Percentiles rank a stretch among this genome's conserved stretches.
Conservation (phyloP, 164 flowering plant genomes). For the Macadamia integrifolia region DNA sequence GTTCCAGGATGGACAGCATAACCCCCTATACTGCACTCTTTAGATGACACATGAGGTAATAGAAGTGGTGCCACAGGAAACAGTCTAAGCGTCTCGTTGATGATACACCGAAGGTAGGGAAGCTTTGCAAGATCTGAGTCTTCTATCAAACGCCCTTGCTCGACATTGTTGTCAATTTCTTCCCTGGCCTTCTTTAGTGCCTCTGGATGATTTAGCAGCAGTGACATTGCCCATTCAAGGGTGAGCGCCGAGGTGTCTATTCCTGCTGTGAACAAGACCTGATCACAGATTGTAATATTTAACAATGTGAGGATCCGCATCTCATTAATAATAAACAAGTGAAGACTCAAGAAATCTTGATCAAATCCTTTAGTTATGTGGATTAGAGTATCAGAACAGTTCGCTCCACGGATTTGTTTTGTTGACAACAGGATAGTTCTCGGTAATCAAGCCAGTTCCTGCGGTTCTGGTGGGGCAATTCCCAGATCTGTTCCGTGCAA, state of each 20-base stretch:
- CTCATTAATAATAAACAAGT: too few relatives aligned
- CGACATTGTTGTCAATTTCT: conserved; percentile 16
- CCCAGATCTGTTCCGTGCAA: too few relatives aligned
- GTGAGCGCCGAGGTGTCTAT: conserved; percentile 28
- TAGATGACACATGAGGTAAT: conserved; percentile 22
- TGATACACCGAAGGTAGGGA: conserved; percentile 15
- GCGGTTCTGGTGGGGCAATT: too few relatives aligned
- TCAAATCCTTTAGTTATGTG: too few relatives aligned
- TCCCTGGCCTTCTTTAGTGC: conserved; percentile 15
- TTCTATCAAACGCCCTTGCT: conserved; percentile 10
- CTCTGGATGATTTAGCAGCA: conserved; percentile 24
- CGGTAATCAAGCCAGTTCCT: too few relatives aligned
- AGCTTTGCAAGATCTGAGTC: conserved; percentile 22
- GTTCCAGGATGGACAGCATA: conserved; percentile 25
- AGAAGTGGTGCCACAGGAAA: conserved; percentile 26
- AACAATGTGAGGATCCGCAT: too few relatives aligned
- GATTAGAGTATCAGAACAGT: too few relatives aligned
- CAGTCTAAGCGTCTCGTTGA: conserved; percentile 20
- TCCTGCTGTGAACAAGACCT: conserved; percentile 9
- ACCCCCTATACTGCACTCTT: conserved; percentile 18
- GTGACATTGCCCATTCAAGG: conserved; percentile 34
- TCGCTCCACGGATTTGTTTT: too few relatives aligned
- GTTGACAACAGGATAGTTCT: too few relatives aligned
- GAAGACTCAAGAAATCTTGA: too few relatives aligned
- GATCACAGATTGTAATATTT: background rate